Base-by-base conservation (phyloP, 768 basidiomycete genomes). In the Phylloporus arenicola region DNA sequence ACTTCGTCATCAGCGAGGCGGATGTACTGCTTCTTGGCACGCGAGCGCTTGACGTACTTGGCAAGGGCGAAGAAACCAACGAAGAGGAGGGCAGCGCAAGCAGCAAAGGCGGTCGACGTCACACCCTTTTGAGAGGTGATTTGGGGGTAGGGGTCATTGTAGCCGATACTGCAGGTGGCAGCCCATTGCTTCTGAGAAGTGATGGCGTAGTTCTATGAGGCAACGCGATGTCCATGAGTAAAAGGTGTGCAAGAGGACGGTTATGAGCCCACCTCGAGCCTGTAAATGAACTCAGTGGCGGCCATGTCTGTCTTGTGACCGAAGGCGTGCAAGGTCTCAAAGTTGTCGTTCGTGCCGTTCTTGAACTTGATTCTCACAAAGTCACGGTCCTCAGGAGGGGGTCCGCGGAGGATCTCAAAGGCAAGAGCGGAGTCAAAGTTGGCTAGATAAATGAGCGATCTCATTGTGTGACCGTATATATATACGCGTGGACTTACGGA, bases 351-450 rank as follows among this genome's bases (percentile, higher is more conserved):
- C 46, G 88, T 88, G 43, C 88, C 89, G 69, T 91, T 91, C 79
- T 80, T 85, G 79, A 90, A 89, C 68, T 79, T 83, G 79, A 91
- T 77, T 64, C 87, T 84, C 64, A 91, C 69, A 72, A 89, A 90
- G 73, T 87, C 84, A 55, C 86, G 83, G 64, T 80, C 73, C 60
- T 88, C 86, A 12, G 85, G 86, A 41, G 84, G 80, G 47, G 80
- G 78, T 46, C 85, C 84, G 41, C 83, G 81, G 66, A 83, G 83
- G 57, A 91, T 79, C 73, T 91, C 89, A 55, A 91, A 83, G 50
- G 80, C 84, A 44, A 90, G 64, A 43, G 87, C 85, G 53, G 86
- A 82, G 7, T 81, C 80, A 57, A 74, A 89, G 68, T 89, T 75
- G 58, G 88, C 88, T 90, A 47, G 37, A 44, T 24, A 3, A 45